A percentile compares a stretch with the other conserved stretches of the same genome.
phyloP scores from a whole-genome alignment of 768 basidiomycete genomes.

The Termitomyces titanicus region DNA sequence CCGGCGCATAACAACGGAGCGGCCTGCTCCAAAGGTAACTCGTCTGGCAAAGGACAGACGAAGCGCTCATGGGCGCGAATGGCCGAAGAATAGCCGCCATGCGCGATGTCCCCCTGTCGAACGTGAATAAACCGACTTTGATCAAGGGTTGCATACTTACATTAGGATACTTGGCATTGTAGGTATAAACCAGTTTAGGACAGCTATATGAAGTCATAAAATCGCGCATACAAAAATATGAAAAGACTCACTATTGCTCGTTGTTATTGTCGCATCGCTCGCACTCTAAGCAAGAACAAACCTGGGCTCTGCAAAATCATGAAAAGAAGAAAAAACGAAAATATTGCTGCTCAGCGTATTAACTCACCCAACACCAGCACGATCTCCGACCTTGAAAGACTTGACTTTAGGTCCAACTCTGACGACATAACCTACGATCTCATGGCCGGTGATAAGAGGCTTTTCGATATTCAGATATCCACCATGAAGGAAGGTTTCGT shows the following conservation, averaged over 20 bases:
- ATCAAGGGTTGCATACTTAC: too few species aligned
- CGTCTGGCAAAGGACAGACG: slow-evolving; percentile 56
- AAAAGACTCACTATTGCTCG: slow-evolving; percentile 46
- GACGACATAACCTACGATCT: slow-evolving; percentile 52
- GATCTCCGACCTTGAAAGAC: slow-evolving; percentile 53
- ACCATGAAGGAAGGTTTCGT: not conserved
- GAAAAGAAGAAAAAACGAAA: too few species aligned
- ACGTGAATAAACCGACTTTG: too few species aligned
- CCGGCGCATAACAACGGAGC: slow-evolving; percentile 67
- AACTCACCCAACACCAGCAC: slow-evolving; percentile 41
- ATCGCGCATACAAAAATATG: too few species aligned
- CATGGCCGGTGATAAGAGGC: slow-evolving; percentile 44
- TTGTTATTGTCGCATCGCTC: slow-evolving; percentile 44
- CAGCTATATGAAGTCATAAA: too few species aligned
- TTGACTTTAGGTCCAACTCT: slow-evolving; percentile 52
- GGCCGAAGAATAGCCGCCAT: slow-evolving; percentile 47
- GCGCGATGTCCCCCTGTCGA: slow-evolving; percentile 33
- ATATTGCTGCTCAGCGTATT: too few species aligned
- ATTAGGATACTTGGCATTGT: slow-evolving; percentile 38
- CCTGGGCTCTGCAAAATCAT: slow-evolving; percentile 36
- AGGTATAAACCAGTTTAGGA: slow-evolving; percentile 35
- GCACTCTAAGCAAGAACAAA: slow-evolving; percentile 45
- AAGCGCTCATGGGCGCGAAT: slow-evolving; percentile 48
- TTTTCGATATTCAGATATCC: slow-evolving; percentile 4
- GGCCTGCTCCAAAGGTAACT: slow-evolving; percentile 45